These are phyloP conservation scores for Fusarium compactum DNA, from an alignment of 2,329 filamentous ascomycete genomes.

Conservation along the genomic window DNA sequence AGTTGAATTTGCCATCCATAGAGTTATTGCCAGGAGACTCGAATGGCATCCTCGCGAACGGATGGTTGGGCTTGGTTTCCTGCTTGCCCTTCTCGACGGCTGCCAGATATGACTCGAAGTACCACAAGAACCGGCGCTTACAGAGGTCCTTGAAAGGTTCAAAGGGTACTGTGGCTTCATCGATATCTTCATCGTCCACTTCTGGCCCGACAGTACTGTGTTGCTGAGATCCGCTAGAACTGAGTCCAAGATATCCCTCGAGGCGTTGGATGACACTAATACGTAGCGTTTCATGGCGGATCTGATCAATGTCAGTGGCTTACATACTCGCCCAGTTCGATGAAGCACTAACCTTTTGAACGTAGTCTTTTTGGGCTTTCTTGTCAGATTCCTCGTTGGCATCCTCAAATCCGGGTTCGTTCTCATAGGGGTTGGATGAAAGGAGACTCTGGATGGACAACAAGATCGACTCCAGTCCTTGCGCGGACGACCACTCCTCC, in stretches of 20 bases:
- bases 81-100: constrained; percentile 74
- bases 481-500: constrained; percentile 96
- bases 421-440: constrained; percentile 93
- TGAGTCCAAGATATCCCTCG: constrained; percentile 80
- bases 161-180: constrained; percentile 70
- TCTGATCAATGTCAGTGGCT: constrained; percentile 63
- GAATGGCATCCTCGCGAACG: constrained; percentile 88
- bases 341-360: constrained; percentile 73
- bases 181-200: constrained; percentile 62
- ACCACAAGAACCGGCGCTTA: constrained; percentile 95
- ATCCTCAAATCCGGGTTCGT: constrained; percentile 93
- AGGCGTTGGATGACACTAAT: constrained; percentile 88
- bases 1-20: constrained; percentile 91
- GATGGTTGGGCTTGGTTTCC: constrained; percentile 71
- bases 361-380: constrained; percentile 79
- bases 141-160: constrained; percentile 91
- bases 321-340: background rate
- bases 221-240: constrained; percentile 60
- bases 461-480: constrained; percentile 92
- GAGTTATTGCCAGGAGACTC: constrained; percentile 75
- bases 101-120: constrained; percentile 86
- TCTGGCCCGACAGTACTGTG: constrained; percentile 50
- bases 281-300: constrained; percentile 88
- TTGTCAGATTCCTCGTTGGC: constrained; percentile 76
- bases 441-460: constrained; percentile 97